Percentiles rank a stretch among this genome's conserved stretches.
phyloP scores from a whole-genome alignment of 2,329 filamentous ascomycete genomes.

The Cryphonectria radicalis region DNA sequence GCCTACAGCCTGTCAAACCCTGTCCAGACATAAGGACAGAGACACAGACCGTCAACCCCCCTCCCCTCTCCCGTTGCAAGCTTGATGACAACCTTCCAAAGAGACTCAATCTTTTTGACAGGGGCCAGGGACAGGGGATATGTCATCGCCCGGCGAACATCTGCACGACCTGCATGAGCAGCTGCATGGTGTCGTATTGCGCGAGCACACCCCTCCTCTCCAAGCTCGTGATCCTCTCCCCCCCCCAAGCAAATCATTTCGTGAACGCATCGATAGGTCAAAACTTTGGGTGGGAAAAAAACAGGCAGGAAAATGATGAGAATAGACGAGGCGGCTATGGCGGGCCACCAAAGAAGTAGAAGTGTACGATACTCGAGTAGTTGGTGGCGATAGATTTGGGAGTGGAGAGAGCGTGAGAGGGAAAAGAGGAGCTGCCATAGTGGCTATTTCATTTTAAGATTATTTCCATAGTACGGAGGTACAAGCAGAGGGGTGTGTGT shows the following conservation, averaged over 20 bases:
- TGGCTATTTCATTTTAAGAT: not conserved
- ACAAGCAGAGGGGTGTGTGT: not conserved
- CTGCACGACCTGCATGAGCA: slow-evolving; percentile 5
- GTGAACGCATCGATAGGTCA: not conserved
- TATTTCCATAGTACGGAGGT: not conserved
- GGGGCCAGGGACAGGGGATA: not conserved
- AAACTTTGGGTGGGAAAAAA: too few relatives aligned
- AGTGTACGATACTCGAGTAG: not conserved
- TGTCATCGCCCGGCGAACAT: not conserved
- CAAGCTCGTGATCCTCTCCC: not conserved
- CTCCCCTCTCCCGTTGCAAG: not conserved
- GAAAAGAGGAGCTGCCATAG: not conserved
- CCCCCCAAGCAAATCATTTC: not conserved
- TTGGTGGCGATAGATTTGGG: not conserved
- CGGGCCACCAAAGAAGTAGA: not conserved
- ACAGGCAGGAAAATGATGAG: not conserved
- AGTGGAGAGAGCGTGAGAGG: not conserved
- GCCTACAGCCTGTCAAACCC: not conserved
- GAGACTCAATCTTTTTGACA: not conserved
- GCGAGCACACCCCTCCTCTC: not conserved
- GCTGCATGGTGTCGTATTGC: slow-evolving; percentile 1
- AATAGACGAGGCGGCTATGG: not conserved
- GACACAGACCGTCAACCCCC: not conserved
- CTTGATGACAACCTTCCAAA: not conserved
- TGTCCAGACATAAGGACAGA: not conserved